Base-by-base conservation (phyloP, 805 yeast species). In the Suhomyces sp. region DNA sequence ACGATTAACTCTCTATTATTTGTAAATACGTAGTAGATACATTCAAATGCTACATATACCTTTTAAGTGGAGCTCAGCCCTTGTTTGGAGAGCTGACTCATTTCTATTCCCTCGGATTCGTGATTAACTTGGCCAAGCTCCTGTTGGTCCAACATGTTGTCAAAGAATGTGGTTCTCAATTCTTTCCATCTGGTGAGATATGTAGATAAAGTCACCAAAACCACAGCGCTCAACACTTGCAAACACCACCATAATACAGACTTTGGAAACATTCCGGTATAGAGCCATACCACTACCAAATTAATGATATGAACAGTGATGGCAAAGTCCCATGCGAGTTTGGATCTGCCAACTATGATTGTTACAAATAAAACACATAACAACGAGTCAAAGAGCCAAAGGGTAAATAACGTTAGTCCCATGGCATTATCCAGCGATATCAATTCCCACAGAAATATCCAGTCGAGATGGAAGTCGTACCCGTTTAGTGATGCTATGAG, bases 311-410 rank as follows among this genome's bases (percentile, higher is more conserved):
- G 97, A 13, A 93, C 83, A 0, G 99, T 94, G n/a, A 93, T 65
- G 9, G 97, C 97, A 73, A 94, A 93, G 70, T 93, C 99, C 88
- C 97, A 88, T 0, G 97, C 98, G 48, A 93, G 73, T 67, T 93
- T 94, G 42, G 96, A 88, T 53, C 98, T 77, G 0, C 98, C 97
- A 10, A 93, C 97, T 26, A 93, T 84, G 1, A 92, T 70, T 1
- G 96, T 90, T 64, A 93, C 84, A 64, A 90, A 90, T 9, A 90
- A 68, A 1, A 91, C 97, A 59, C 96, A 87, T 41, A 94, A 73
- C 44, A 94, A 76, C 0, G 97, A 79, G 66, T 88, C 96, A 48
- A 90, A 68, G 13, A 93, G 73, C 98, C 98, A 93, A 52, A 92
- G 68, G 6, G 82, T 67, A 35, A 86, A 80, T 44, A 93, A 70